phyloP scores from a whole-genome alignment of 495 filamentous ascomycete genomes.

The Mytilinidion resinicola region DNA sequence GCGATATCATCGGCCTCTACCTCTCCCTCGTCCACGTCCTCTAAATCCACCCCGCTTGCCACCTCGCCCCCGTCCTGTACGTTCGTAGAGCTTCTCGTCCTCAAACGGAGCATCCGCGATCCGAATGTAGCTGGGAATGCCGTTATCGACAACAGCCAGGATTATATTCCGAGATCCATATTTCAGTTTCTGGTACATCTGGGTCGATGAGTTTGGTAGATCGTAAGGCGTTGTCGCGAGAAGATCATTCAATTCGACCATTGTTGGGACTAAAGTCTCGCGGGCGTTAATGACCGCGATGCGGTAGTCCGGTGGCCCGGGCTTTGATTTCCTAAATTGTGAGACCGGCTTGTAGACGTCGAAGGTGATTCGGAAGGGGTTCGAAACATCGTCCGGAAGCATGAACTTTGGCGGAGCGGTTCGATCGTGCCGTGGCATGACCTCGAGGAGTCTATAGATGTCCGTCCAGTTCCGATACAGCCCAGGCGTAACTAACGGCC shows the following conservation, averaged over 20 bases:
- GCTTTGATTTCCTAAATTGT: constrained; percentile 66
- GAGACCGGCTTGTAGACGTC: constrained; percentile 74
- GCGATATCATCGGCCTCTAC: constrained; percentile 33
- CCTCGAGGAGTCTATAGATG: constrained; percentile 66
- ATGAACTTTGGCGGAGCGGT: constrained; percentile 14
- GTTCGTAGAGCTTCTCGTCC: constrained; percentile 59
- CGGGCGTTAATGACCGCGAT: constrained; percentile 75
- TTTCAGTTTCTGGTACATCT: constrained; percentile 48
- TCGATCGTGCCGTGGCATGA: constrained; percentile 71
- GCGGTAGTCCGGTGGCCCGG: constrained; percentile 71
- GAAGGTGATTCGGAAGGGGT: constrained; percentile 62
- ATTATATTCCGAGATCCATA: constrained; percentile 80
- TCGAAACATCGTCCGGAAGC: constrained; percentile 12
- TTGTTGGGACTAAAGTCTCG: constrained; percentile 60
- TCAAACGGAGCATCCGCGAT: constrained; percentile 74
- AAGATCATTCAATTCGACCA: constrained; percentile 62
- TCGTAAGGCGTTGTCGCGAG: constrained; percentile 62
- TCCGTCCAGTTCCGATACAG: constrained; percentile 70
- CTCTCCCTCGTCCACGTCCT: constrained; percentile 39
- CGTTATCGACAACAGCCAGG: constrained; percentile 81
- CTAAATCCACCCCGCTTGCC: constrained; percentile 35
- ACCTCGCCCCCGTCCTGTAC: constrained; percentile 36
- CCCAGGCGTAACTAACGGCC: constrained; percentile 67
- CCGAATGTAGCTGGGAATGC: constrained; percentile 79
- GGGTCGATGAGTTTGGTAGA: constrained; percentile 40